phyloP scores from a whole-genome alignment of 345 rosid genomes.

The Mallotus nudiflorus region DNA sequence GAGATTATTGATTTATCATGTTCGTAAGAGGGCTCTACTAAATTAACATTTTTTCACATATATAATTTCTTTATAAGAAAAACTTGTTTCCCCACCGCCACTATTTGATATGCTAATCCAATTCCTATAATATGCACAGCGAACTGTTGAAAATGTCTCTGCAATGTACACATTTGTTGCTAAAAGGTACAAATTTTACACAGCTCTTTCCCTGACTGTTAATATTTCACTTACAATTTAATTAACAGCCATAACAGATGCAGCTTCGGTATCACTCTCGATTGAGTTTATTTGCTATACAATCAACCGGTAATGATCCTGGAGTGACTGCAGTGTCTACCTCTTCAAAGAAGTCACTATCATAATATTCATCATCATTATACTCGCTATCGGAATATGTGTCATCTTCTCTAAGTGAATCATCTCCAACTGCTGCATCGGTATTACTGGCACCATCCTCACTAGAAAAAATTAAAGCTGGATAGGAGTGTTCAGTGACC shows the following conservation, averaged over 20 bases:
- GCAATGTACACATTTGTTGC: conserved; percentile 6
- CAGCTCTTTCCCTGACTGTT: background rate
- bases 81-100: too few relatives aligned
- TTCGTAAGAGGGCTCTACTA: too few relatives aligned
- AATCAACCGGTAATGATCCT: conserved; percentile 70
- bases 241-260: background rate
- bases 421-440: conserved; percentile 33
- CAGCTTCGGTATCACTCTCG: conserved; percentile 10
- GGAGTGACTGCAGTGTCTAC: conserved; percentile 32
- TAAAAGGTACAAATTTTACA: background rate
- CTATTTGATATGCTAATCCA: too few relatives aligned
- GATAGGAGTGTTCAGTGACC: conserved; percentile 69
- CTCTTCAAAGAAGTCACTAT: conserved; percentile 45
- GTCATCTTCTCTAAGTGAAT: conserved; percentile 26
- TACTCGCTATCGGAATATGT: conserved; percentile 35
- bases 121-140: background rate
- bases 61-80: too few relatives aligned
- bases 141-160: too few relatives aligned
- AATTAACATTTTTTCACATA: too few relatives aligned
- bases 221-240: background rate
- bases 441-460: conserved; percentile 25
- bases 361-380: conserved; percentile 39
- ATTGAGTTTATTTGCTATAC: conserved; percentile 46
- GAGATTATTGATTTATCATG: too few relatives aligned
- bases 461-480: conserved; percentile 56